Base-by-base conservation (phyloP, 2,329 filamentous ascomycete species). In the Ilyonectria mors-panacis region DNA sequence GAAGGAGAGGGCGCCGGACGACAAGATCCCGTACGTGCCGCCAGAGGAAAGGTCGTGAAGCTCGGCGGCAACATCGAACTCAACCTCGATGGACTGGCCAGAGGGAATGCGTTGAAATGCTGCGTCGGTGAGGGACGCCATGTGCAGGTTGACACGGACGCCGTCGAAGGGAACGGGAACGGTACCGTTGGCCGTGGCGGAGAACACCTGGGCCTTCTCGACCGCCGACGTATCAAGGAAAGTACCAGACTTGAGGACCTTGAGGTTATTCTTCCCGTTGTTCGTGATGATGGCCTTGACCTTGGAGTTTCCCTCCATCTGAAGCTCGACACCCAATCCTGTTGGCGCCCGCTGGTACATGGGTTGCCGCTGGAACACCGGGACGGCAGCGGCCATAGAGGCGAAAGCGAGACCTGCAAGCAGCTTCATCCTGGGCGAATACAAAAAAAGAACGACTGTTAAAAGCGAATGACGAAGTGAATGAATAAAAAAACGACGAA, bases 1-100 rank as follows among this genome's bases (percentile, higher is more conserved):
- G 62, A 86, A 86, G 9, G 88, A 86, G 48, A 92, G 83, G 12
- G 84, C 82, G 6, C 91, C 91, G 5, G 81, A 80, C 6, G 89
- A 84, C 60, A 85, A 82, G 55, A 93, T 78, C 60, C 86, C 85
- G 75, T 89, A 89, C 57, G 82, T 80, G 65, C 89, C 90, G 57
- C 86, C 85, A 7, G 77, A 67, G 53, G 79, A 81, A 57, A 86
- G 82, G 69, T 88, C 84, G 77, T 90, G 87, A 2, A 86, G 82
- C 75, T 88, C 82, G 37, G 86, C 82, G 37, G 86, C 88, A 35
- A 88, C 81, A 71, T 90, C 86, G 65, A 89, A 87, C 45, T 82
- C 83, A 35, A 85, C 79, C 70, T 86, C 83, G 68, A 89, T 81
- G 9, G 85, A 85, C 76, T 87, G 78, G 55, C 84, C 84, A 5